Evolutionary conservation across 2,329 filamentous ascomycete genomes (phyloP).

Genomic region (Claviceps paspali): DNA sequence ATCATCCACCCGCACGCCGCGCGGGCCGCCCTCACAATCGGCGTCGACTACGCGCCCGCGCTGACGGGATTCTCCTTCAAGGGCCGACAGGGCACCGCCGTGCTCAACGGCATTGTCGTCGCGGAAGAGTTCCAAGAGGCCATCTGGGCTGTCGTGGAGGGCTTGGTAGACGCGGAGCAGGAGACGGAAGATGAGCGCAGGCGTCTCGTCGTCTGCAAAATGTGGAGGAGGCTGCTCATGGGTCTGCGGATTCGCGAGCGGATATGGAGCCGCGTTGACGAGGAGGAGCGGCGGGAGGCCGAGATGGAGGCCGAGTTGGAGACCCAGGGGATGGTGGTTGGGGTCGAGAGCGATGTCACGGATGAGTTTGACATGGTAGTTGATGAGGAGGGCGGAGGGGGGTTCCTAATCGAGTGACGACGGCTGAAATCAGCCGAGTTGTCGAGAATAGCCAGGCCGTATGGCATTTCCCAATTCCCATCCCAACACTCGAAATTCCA

Average conservation of each 20-base stretch:
- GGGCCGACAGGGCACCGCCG: slow-evolving; percentile 71
- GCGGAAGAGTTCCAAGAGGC: slow-evolving; percentile 58
- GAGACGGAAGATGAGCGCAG: slow-evolving; percentile 53
- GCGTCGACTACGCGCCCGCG: slow-evolving; percentile 77
- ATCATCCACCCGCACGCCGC: slow-evolving; percentile 44
- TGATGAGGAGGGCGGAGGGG: slow-evolving; percentile 28
- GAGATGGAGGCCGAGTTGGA: slow-evolving; percentile 22
- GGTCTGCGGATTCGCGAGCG: slow-evolving; percentile 61
- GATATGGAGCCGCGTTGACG: slow-evolving; percentile 45
- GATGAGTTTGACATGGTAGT: slow-evolving; percentile 28
- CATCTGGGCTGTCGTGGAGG: slow-evolving; percentile 51
- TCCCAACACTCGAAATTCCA: no score
- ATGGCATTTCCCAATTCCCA: no score
- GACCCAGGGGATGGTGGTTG: slow-evolving; percentile 17
- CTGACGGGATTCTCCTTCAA: slow-evolving; percentile 83
- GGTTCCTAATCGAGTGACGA: slow-evolving; percentile 25
- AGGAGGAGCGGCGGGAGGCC: slow-evolving; percentile 27
- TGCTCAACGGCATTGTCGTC: slow-evolving; percentile 65
- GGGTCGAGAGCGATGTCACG: slow-evolving; percentile 24
- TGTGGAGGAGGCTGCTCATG: slow-evolving; percentile 55
- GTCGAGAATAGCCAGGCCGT: no score
- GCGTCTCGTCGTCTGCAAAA: slow-evolving; percentile 56
- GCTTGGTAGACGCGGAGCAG: slow-evolving; percentile 49
- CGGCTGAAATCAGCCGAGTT: no score
- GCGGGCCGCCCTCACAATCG: slow-evolving; percentile 58